phyloP scores from a whole-genome alignment of 257 asterid species.

The Solanum tacnaense region DNA sequence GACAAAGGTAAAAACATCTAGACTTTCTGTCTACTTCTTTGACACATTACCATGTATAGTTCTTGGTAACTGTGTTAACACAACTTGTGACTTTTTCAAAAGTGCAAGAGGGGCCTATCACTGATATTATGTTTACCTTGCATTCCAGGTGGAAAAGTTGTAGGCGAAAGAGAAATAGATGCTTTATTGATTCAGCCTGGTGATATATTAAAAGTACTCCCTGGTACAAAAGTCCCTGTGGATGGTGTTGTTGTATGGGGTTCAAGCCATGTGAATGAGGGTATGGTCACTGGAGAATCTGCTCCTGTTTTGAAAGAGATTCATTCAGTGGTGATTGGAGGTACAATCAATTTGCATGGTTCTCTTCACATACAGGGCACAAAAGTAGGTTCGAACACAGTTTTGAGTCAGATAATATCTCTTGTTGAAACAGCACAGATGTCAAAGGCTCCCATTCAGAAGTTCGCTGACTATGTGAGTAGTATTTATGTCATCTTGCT shows the following conservation, averaged over 20 bases:
- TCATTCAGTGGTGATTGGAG: conserved; percentile 67
- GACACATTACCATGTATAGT: not conserved
- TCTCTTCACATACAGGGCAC: conserved; percentile 75
- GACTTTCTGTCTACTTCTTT: not conserved
- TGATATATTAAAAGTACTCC: conserved; percentile 78
- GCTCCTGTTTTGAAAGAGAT: conserved; percentile 66
- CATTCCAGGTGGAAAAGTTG: conserved; percentile 70
- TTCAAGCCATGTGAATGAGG: conserved; percentile 87
- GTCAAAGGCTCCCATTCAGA: conserved; percentile 99
- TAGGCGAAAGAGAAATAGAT: conserved; percentile 86
- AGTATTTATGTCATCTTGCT: not conserved
- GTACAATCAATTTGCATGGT: conserved; percentile 92
- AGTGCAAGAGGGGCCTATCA: not conserved
- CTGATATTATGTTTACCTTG: not conserved
- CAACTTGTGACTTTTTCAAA: not conserved
- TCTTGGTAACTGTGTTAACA: not conserved
- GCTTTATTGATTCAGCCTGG: conserved; percentile 90
- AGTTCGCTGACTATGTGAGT: conserved; percentile 93
- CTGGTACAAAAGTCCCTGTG: conserved; percentile 88
- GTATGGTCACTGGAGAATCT: conserved; percentile 99
- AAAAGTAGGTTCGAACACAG: conserved; percentile 90
- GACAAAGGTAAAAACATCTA: conserved; percentile 45
- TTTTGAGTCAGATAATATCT: conserved; percentile 91
- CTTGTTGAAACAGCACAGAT: conserved; percentile 99
- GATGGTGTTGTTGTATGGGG: conserved; percentile 97